Conservation (phyloP, 1,284 basidiomycete genomes). For the Cryptococcus wingfieldii region DNA sequence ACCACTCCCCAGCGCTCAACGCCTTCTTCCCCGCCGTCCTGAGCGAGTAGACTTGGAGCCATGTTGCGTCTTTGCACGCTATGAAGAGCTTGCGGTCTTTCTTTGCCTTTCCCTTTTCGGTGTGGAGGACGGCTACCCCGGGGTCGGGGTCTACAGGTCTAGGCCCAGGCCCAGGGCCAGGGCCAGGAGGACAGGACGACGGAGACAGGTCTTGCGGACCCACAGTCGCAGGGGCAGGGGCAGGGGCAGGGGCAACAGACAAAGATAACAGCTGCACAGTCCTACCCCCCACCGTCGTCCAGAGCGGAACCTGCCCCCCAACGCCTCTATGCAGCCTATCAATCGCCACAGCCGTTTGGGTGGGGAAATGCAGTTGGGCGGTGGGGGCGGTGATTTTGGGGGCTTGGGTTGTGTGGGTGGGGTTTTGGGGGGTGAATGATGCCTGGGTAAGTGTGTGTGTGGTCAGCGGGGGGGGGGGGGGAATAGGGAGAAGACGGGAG, state of each 20-base stretch:
- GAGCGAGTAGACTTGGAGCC: conserved; percentile 56
- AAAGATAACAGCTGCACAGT: too few species aligned
- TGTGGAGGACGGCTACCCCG: conserved; percentile 14
- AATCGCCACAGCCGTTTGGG: conserved; percentile 58
- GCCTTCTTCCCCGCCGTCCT: conserved; percentile 58
- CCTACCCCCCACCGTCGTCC: too few species aligned
- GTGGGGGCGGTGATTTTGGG: conserved; percentile 60
- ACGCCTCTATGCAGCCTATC: conserved; percentile 63
- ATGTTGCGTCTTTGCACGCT: conserved; percentile 49
- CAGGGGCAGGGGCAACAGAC: too few species aligned
- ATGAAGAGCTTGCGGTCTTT: conserved; percentile 12
- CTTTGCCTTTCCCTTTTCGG: too few species aligned
- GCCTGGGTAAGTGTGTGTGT: too few species aligned
- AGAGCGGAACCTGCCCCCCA: conserved; percentile 34
- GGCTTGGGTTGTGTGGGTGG: conserved; percentile 54
- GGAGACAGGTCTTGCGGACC: too few species aligned
- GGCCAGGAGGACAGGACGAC: too few species aligned
- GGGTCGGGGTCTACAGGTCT: conserved; percentile 24
- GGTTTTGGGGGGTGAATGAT: conserved; percentile 52
- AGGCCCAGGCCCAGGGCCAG: too few species aligned
- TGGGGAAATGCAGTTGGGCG: conserved; percentile 58
- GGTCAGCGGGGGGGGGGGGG: background rate
- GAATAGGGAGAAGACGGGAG: too few species aligned
- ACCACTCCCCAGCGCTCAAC: conserved; percentile 56
- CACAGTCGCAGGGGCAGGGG: too few species aligned